Percentiles rank a stretch among this genome's conserved stretches.
These are phyloP conservation scores for Polytrichum commune DNA, from an alignment of 225 moss, liverwort and hornwort species.

Conservation along the genomic window DNA sequence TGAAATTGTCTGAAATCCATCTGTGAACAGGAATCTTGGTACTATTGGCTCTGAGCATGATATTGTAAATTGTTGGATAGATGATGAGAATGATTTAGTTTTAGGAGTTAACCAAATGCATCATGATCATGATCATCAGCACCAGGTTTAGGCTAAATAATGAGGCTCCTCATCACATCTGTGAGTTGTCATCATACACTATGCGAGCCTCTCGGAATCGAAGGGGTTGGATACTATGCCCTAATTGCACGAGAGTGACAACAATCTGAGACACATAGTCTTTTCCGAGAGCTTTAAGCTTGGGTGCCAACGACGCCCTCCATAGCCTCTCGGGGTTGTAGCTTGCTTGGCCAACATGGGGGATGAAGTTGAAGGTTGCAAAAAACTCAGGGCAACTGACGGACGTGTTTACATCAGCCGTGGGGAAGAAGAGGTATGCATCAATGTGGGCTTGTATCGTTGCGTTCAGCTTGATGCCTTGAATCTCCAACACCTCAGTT, in stretches of 20 bases:
- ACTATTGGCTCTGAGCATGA: too few relatives aligned
- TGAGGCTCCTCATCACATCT: too few relatives aligned
- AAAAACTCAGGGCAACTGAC: constrained; percentile 38
- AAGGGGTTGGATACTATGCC: constrained; percentile 3
- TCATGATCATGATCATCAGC: too few relatives aligned
- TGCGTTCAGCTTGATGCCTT: constrained; percentile 1
- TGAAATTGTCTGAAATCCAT: too few relatives aligned
- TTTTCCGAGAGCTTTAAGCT: constrained; percentile 13
- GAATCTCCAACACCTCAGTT: constrained; percentile 15
- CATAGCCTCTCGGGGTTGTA: constrained; percentile 16
- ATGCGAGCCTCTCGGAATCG: constrained; percentile 1
- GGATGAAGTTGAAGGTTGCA: constrained; percentile 28
- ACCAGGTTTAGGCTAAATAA: too few relatives aligned
- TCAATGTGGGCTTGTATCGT: background rate
- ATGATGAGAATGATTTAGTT: too few relatives aligned
- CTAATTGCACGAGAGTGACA: constrained; percentile 27
- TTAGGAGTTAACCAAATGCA: too few relatives aligned
- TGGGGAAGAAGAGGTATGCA: background rate
- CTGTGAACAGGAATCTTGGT: too few relatives aligned
- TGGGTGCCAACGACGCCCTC: constrained; percentile 20
- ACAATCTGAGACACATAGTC: constrained; percentile 19
- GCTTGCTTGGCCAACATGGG: constrained; percentile 30
- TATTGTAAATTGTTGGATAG: too few relatives aligned
- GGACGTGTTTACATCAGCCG: constrained; percentile 3
- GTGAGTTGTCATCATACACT: constrained; percentile 13